Conservation (phyloP, 176 grass and related monocot species). For the Pharus latifolius region DNA sequence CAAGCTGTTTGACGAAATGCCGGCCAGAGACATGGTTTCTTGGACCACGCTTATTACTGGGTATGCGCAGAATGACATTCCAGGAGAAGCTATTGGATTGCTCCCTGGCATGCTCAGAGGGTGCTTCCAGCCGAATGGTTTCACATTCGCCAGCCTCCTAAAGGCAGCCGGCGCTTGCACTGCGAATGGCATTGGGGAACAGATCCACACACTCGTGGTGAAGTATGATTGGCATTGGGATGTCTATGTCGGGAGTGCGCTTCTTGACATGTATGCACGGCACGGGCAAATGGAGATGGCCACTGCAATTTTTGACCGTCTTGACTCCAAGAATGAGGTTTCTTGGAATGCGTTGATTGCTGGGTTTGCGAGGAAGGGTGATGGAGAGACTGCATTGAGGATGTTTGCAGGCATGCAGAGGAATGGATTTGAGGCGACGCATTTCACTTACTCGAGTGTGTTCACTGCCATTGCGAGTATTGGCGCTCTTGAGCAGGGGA, state of each 20-base stretch:
- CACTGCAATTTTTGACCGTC: conserved; percentile 23
- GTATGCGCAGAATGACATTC: conserved; percentile 52
- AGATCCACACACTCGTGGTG: conserved; percentile 35
- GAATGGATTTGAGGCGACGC: conserved; percentile 30
- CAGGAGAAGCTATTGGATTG: conserved; percentile 12
- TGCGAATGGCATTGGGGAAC: background rate
- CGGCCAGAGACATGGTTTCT: conserved; percentile 30
- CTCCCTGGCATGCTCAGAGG: conserved; percentile 39
- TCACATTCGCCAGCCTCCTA: conserved; percentile 62
- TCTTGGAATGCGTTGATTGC: conserved; percentile 66
- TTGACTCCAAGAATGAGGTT: conserved; percentile 53
- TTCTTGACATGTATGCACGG: conserved; percentile 64
- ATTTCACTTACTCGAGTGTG: conserved; percentile 62
- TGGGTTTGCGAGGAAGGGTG: conserved; percentile 45
- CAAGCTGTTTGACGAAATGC: conserved; percentile 42
- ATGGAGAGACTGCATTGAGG: conserved; percentile 29
- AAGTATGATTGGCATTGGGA: conserved; percentile 40
- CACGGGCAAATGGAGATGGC: conserved; percentile 40
- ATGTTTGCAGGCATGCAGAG: conserved; percentile 51
- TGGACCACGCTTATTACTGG: conserved; percentile 66
- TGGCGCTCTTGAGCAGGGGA: conserved; percentile 60
- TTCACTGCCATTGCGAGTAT: conserved; percentile 41
- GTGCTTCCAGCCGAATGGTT: conserved; percentile 20
- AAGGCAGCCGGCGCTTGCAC: conserved; percentile 37
- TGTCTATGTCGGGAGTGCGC: conserved; percentile 53